Evolutionary conservation across 2,329 filamentous ascomycete genomes (phyloP).

Genomic region (Botrytis deweyae): DNA sequence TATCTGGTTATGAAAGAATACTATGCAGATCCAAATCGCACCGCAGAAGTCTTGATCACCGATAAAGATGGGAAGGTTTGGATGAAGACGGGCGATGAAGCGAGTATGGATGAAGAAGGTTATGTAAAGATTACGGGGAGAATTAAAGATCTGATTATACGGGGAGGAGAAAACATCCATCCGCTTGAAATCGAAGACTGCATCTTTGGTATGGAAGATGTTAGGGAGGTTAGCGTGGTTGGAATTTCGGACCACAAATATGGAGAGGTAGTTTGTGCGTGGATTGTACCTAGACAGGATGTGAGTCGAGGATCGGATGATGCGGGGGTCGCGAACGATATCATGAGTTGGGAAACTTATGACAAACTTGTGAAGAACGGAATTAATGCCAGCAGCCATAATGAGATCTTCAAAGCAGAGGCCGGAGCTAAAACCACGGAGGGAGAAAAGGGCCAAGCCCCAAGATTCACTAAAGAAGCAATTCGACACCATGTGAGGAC

Average conservation of each 20-base stretch:
- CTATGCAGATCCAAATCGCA: constrained; percentile 71
- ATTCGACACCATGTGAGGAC: constrained; percentile 71
- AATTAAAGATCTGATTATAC: constrained; percentile 94
- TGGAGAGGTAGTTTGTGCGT: constrained; percentile 84
- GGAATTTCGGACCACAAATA: constrained; percentile 79
- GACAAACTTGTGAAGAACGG: neutral
- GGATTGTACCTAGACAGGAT: constrained; percentile 59
- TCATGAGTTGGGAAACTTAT: constrained; percentile 6
- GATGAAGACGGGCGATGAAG: constrained; percentile 95
- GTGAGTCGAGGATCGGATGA: constrained; percentile 30
- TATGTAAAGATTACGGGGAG: constrained; percentile 87
- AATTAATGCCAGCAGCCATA: neutral
- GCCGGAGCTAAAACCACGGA: constrained; percentile 17
- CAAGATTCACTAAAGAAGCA: constrained; percentile 53
- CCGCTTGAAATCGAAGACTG: constrained; percentile 91
- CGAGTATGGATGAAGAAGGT: constrained; percentile 75
- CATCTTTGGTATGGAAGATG: constrained; percentile 66
- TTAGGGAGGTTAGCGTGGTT: constrained; percentile 78
- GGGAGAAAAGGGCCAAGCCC: constrained; percentile 24
- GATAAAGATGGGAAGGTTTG: constrained; percentile 50
- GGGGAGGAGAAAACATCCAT: constrained; percentile 94
- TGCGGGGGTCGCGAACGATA: constrained; percentile 30
- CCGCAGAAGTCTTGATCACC: constrained; percentile 63
- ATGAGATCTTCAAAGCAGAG: too few relatives aligned
- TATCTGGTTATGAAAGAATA: constrained; percentile 93